Base-by-base conservation (phyloP, 805 yeast genomes). In the Yamadazyma sp. region DNA sequence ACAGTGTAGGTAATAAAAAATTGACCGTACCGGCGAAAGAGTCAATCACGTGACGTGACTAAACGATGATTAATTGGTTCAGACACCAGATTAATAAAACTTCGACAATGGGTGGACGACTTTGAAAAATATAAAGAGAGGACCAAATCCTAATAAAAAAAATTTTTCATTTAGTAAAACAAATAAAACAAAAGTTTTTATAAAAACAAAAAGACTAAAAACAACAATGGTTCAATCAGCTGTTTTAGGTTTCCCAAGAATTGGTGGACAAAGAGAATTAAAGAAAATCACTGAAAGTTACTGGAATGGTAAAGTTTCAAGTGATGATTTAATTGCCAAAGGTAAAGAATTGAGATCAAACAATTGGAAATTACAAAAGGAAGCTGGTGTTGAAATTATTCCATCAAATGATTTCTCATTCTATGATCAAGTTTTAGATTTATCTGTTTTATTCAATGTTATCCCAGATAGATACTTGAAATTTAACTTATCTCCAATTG, bases 211-310 rank as follows among this genome's bases (percentile, higher is more conserved):
- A 25, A 13, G 11, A 13, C 7, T 13, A 13, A 13, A 13, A 7
- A 15, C 26, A 24, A 75, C 42, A 58, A 91, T 91, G 98, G 98
- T 91, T 71, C 82, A 82, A 72, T 91, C 98, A 49, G 80, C 96
- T 62, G 94, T 93, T 57, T 80, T 93, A 73, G 98, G 98, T 70
- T 93, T 93, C 93, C 98, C 98, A 75, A 93, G 98, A 78, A 93
- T 91, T 62, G 98, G 98, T 62, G 93, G 96, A 58, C 88, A 88
- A 77, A 93, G 98, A 81, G 98, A 93, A 77, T 82, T 93, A 70
- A 93, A 93, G 77, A 93, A 93, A 75, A 86, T 87, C 70, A 93
- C 98, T 55, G 98, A 93, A 76, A 85, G 95, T 65, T 93, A 93
- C 91, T 93, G 98, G 98, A 67, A 78, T 53, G 97, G 97, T 65